Evolutionary conservation across 2,329 filamentous ascomycete genomes (phyloP), one percentile per base, ranked within the genome.

Genomic region (Lachnellula cervina): DNA sequence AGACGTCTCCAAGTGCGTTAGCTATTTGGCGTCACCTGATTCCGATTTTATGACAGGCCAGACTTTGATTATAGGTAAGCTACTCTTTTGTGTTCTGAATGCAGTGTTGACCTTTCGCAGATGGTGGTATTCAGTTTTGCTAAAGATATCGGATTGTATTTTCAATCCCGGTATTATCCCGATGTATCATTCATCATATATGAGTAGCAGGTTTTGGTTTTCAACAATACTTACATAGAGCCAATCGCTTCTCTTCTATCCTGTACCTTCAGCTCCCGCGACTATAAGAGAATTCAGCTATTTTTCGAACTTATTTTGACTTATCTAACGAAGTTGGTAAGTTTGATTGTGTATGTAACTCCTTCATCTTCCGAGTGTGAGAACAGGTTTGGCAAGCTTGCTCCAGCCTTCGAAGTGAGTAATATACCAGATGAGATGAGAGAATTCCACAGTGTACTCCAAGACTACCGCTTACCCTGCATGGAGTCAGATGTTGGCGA

Each of bases 31-130:
- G 1, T 75, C 80, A 11, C 74, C 72, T 17, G 84, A 87, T 61
- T 80, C 77, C 46, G 80, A 87, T 59, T 87, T 83, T 60, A 75
- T 87, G 62, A 87, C 84, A 0, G 85, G 84, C 0, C 84, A 88
- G 71, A 86, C 81, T 2, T 74, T 85, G 58, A 66, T 87, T 8
- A 78, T 87, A 35, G 82, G 42, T 44, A 44, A 44, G 42, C 13
- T 44, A 6, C 21, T 13, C 21, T 44, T 23, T 13, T 21, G n/a
- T 44, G 5, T 21, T 6, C 13, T 21, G 42, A 5, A 19, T 13
- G 14, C 19, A 19, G 8, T 4, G 21, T 11, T 44, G 16, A 44
- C 5, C 5, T 25, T 25, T 14, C 2, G 13, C 13, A 44, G 55
- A 84, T 60, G 82, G 81, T 0, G 82, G 82, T 0, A 80, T 83